A percentile compares a stretch with the other conserved stretches of the same genome.
Evolutionary conservation across 148 eudicot genomes (phyloP).

Genomic region (Vaccinium corymbosum): DNA sequence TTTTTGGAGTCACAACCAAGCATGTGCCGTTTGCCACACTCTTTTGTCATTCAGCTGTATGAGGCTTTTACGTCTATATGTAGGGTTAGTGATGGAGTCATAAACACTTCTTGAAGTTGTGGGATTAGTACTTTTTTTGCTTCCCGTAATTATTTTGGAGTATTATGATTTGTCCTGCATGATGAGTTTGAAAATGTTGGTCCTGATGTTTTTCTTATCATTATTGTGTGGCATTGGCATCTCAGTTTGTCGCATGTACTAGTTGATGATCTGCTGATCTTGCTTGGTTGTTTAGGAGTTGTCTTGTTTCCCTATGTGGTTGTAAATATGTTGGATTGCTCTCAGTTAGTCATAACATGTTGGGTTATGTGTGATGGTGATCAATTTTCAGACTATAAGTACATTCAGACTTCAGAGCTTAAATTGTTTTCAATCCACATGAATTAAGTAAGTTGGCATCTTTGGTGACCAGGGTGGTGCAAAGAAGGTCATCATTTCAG

Average conservation of each 20-base stretch:
- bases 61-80: background rate
- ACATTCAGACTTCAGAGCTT: background rate
- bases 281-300: background rate
- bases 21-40: no score
- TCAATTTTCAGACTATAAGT: background rate
- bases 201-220: background rate
- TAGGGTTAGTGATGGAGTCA: background rate
- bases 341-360: background rate
- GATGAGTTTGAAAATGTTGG: background rate
- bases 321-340: background rate
- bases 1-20: background rate
- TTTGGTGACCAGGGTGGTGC: slow-evolving; percentile 51
- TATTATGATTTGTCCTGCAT: background rate
- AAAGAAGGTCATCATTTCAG: slow-evolving; percentile 60
- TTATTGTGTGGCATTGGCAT: background rate
- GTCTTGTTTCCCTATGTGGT: background rate
- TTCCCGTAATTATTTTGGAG: background rate
- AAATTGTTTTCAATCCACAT: background rate
- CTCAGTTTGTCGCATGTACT: no score
- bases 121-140: background rate
- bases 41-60: background rate
- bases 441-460: background rate
- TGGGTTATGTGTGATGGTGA: background rate
- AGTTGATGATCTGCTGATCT: background rate
- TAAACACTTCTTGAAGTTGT: background rate